A percentile compares a stretch with the other conserved stretches of the same genome.
These are phyloP conservation scores for Rhizophagus clarus DNA, from an alignment of 192 early-diverging fungal genomes.

Conservation along the genomic window DNA sequence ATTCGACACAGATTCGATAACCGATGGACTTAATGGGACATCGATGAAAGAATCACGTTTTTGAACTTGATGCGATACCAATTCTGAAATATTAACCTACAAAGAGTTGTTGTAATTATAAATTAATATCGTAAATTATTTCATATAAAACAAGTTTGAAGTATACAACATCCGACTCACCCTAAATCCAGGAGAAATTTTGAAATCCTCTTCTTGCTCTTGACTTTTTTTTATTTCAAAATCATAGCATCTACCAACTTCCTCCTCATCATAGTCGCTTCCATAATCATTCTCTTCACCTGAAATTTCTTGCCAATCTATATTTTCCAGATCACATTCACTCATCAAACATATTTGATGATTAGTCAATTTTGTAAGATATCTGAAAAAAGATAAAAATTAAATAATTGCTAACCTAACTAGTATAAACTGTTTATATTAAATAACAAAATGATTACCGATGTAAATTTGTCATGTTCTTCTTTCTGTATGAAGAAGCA, in stretches of 20 bases:
- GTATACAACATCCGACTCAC: not conserved
- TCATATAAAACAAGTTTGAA: not conserved
- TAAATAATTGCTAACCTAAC: not conserved
- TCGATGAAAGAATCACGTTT: not conserved
- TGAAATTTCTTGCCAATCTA: constrained; percentile 3
- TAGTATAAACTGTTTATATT: not conserved
- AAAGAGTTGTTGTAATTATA: too few species aligned
- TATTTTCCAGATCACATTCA: constrained; percentile 4
- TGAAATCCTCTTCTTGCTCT: constrained; percentile 23
- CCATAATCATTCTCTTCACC: not conserved
- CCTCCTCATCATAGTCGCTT: not conserved
- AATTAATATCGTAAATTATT: too few species aligned
- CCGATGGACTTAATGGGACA: not conserved
- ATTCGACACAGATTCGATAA: constrained; percentile 23
- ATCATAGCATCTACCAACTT: not conserved
- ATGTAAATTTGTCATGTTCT: constrained; percentile 35
- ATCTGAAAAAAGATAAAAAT: constrained; percentile 1
- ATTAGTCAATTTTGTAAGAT: constrained; percentile 25
- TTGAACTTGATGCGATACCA: not conserved
- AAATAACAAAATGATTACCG: constrained; percentile 6
- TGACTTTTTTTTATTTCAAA: constrained; percentile 23
- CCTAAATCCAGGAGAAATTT: constrained; percentile 9
- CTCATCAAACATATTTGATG: constrained; percentile 24
- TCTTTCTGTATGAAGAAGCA: constrained; percentile 26
- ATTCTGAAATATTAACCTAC: not conserved